Conservation (phyloP, 2,329 filamentous ascomycete genomes). For the Leptographium lundbergii region DNA sequence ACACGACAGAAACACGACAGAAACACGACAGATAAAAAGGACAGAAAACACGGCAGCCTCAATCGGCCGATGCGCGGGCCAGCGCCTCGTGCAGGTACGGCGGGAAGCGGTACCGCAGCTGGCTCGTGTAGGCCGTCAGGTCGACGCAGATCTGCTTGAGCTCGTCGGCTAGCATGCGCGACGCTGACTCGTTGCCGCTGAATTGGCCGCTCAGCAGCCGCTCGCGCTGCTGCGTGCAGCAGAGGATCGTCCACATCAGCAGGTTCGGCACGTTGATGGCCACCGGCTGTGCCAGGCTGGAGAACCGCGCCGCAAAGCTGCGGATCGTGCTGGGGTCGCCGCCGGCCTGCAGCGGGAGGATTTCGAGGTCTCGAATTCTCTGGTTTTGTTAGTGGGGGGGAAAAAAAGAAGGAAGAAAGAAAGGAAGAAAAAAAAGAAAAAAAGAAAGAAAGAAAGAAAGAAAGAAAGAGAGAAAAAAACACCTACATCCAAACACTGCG, state of each 20-base stretch:
- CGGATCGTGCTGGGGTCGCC: conserved; percentile 73
- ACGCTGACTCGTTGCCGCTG: conserved; percentile 56
- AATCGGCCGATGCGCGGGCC: conserved; percentile 66
- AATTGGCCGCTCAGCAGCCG: conserved; percentile 58
- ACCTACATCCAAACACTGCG: conserved; percentile 46
- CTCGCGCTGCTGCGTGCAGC: conserved; percentile 68
- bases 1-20: background rate
- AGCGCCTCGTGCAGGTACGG: conserved; percentile 79
- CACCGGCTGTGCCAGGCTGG: conserved; percentile 64
- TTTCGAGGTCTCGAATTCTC: conserved; percentile 61
- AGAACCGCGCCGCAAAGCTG: conserved; percentile 67
- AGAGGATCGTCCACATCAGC: conserved; percentile 85
- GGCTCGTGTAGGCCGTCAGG: conserved; percentile 83
- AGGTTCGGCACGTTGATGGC: conserved; percentile 83
- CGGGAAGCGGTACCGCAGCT: conserved; percentile 83
- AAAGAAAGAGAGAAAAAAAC: background rate
- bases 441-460: background rate
- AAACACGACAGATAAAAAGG: no score
- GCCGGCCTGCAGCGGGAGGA: conserved; percentile 64
- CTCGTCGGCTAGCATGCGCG: conserved; percentile 52
- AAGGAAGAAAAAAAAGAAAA: background rate
- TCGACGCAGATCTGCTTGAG: conserved; percentile 75
- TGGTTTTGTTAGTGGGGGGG: conserved; percentile 8
- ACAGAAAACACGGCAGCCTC: conserved; percentile 5
- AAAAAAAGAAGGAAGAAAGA: background rate